Evolutionary conservation across 1,284 basidiomycete species (phyloP), one percentile per base, ranked within the genome.

Genomic region (Fomitopsis pinicola): DNA sequence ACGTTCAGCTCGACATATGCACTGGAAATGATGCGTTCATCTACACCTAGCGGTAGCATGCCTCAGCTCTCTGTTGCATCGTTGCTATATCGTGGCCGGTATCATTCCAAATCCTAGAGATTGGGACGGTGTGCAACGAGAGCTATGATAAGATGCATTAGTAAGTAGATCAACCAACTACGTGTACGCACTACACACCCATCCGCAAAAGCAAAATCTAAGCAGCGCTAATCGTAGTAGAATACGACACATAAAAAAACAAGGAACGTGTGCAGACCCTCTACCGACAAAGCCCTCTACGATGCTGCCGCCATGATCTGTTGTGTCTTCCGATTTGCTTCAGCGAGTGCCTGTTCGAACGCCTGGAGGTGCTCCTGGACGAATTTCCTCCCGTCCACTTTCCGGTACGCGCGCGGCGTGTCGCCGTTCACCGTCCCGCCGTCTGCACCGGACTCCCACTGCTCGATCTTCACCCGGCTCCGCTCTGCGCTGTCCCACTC

Each of bases 401-500:
- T 76, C 68, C 77, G 66, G 50, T 68, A 60, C 35, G 59, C 46
- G 26, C 70, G 62, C 7, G 69, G 69, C 26, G 70, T 78, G 35
- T 54, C 52, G 9, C n/a, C 45, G 68, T 68, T 35, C 48, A 69
- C 64, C 38, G 69, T 70, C 26, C 67, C 69, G 36, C 76, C 75
- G 42, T 72, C 68, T 30, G 82, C 68, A 1, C 85, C 86, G 6
- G 82, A 80, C 68, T 93, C 91, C 89, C 91, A 92, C 69, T 79
- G 80, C 72, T 91, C 89, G 61, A 93, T 91, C 71, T 78, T 83
- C 60, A 81, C 67, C 45, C 88, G 81, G 68, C 91, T 93, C 55
- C 83, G 80, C 72, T 93, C 91, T 44, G 89, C 91, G 65, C 85
- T 89, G 64, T 93, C 91, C 81, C 86, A 91, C 59, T 93, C 91